Percentiles rank a stretch among this genome's conserved stretches.
Conservation (phyloP, 768 basidiomycete species). For the Amyloporia xantha region DNA sequence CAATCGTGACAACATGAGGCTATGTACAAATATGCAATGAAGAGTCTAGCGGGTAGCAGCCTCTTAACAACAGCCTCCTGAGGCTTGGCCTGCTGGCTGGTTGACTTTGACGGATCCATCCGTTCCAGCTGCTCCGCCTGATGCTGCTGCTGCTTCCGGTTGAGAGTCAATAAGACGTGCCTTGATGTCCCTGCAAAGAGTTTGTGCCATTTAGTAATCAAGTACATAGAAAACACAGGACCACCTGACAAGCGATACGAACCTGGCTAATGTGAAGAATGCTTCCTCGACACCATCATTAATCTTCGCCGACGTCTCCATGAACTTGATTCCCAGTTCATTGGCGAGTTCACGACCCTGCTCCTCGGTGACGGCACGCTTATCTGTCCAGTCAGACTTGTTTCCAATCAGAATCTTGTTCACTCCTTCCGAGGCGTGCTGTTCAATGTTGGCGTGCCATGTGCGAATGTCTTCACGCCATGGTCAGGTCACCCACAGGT, state of each 20-base stretch:
- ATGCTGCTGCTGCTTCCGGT: constrained; percentile 47
- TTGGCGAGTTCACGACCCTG: constrained; percentile 89
- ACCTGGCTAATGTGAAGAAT: constrained; percentile 96
- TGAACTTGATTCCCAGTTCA: constrained; percentile 92
- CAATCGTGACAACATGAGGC: constrained; percentile 4
- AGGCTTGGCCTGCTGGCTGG: constrained; percentile 41
- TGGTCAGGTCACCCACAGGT: background rate
- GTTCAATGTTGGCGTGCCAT: constrained; percentile 97
- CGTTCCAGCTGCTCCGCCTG: constrained; percentile 29
- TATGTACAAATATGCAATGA: constrained; percentile 7
- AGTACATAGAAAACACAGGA: too few relatives aligned
- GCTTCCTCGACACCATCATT: constrained; percentile 98
- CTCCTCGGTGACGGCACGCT: constrained; percentile 85
- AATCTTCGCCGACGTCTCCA: constrained; percentile 96
- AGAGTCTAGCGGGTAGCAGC: background rate
- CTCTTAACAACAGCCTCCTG: constrained; percentile 46
- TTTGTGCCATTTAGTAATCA: background rate
- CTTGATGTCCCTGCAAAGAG: constrained; percentile 80
- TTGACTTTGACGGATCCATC: constrained; percentile 63
- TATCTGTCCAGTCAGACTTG: constrained; percentile 98
- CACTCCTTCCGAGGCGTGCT: constrained; percentile 96
- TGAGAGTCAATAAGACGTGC: constrained; percentile 93
- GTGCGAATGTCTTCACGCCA: constrained; percentile 79
- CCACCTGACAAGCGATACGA: too few relatives aligned
- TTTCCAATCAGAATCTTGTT: constrained; percentile 99